A percentile compares a stretch with the other conserved stretches of the same genome.
Conservation (phyloP, 345 rosid genomes). For the Alliaria petiolata region DNA sequence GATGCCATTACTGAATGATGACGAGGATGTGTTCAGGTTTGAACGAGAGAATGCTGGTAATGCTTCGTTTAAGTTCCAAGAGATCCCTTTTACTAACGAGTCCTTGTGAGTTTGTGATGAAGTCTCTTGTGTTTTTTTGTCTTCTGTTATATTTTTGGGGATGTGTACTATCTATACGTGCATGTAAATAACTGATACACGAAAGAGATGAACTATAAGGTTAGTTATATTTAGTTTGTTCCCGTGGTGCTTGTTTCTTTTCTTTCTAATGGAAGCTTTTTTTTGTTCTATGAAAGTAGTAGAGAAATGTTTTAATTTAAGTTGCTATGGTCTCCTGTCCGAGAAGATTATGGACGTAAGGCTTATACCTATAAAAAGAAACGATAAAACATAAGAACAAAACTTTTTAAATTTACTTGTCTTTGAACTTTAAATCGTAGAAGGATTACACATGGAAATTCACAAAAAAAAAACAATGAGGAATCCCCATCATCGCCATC, state of each 20-base stretch:
- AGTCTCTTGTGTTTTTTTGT: neutral
- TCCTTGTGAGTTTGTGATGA: slow-evolving; percentile 28
- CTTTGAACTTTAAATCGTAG: too few species aligned
- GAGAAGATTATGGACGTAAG: too few species aligned
- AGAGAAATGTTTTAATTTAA: too few species aligned
- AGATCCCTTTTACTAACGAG: slow-evolving; percentile 58
- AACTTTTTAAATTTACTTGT: too few species aligned
- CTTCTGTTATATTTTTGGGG: neutral
- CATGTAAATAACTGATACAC: slow-evolving; percentile 18
- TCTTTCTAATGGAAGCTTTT: neutral
- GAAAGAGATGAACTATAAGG: neutral
- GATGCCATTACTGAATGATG: slow-evolving; percentile 46
- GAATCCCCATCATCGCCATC: too few species aligned
- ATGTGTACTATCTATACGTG: slow-evolving; percentile 4
- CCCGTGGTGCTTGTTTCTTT: neutral
- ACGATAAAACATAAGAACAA: too few species aligned
- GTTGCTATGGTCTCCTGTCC: too few species aligned
- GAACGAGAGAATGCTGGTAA: slow-evolving; percentile 74
- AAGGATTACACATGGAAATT: too few species aligned
- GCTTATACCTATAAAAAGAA: too few species aligned
- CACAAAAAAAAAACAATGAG: too few species aligned
- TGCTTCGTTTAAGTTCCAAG: slow-evolving; percentile 76
- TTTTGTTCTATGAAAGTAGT: too few species aligned
- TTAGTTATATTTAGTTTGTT: neutral
- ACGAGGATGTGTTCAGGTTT: slow-evolving; percentile 28